Evolutionary conservation across 225 moss, liverwort and hornwort species (phyloP).

Genomic region (Bryum argenteum): DNA sequence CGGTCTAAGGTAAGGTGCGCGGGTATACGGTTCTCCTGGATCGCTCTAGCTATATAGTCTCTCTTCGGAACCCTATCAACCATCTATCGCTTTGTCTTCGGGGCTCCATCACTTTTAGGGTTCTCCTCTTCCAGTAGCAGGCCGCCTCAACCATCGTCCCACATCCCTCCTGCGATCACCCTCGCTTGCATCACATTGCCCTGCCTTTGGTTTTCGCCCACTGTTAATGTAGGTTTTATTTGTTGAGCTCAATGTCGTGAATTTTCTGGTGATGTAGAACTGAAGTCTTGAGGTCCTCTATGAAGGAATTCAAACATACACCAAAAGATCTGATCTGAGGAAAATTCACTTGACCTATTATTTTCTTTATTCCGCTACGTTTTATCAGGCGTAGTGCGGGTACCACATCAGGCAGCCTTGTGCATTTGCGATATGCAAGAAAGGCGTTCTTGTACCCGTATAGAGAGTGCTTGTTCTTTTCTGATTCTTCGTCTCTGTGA

Average conservation of each 20-base stretch:
- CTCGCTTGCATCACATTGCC: no score
- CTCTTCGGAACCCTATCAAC: neutral
- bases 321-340: conserved; percentile 59
- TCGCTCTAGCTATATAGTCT: conserved; percentile 12
- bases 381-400: neutral
- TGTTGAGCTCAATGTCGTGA: neutral
- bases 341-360: neutral
- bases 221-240: neutral
- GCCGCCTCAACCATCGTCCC: neutral
- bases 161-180: no score
- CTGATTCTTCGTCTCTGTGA: conserved; percentile 34
- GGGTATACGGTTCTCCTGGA: no score
- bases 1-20: no score
- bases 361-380: neutral
- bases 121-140: neutral
- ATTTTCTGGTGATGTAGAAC: conserved; percentile 48
- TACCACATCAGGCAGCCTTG: conserved; percentile 43
- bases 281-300: conserved; percentile 44
- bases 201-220: no score
- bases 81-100: neutral
- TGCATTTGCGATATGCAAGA: conserved; percentile 16
- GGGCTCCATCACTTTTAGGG: neutral
- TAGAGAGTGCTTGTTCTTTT: conserved; percentile 35
- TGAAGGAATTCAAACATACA: conserved; percentile 52
- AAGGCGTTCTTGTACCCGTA: conserved; percentile 38